Evolutionary conservation across 1,284 basidiomycete genomes (phyloP), one percentile per base, ranked within the genome.

Genomic region (Ceratobasidium sp.): DNA sequence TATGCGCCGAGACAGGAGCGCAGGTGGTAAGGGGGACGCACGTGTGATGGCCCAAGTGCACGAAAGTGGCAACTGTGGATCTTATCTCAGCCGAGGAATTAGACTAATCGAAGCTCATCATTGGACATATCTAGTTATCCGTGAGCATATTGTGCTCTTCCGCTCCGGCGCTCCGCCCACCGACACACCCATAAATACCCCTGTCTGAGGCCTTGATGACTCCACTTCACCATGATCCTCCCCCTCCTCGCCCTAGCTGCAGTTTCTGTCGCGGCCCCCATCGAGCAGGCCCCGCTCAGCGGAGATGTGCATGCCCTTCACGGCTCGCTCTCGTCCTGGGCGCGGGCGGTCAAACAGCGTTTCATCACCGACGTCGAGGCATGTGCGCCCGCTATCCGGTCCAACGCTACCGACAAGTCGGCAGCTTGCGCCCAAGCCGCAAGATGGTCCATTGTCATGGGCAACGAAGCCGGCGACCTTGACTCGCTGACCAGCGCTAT

Each of bases 391-490:
- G 12, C 63, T 2, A 28, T 66, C 21, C 64, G 21, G 2, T n/a
- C 64, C 23, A 67, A 67, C 38, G 38, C 64, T 4, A 56, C 64
- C 48, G 23, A 33, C 38, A 49, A 56, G 42, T 67, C 64, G 38
- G n/a, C 42, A n/a, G 64, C 64, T 44, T 67, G 64, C 25, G 64
- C 64, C 30, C 11, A 53, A 11, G 64, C 53, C 11, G 16, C 64
- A 23, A 30, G 51, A 33, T 67, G 64, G 64, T 67, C 64, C 18
- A 67, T 67, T 46, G 64, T 67, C 21, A 67, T 67, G 64, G 64
- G 64, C 64, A 67, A 67, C 64, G 64, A 67, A 51, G 64, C 64
- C 58, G 64, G 64, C 33, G 64, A 67, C 38, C 64, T 67, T 21
- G 64, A 67, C 28, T 67, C 64, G 12, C 53, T 67, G 16, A 67